phyloP scores from a whole-genome alignment of 192 early-diverging fungal species.

The Dimargaris cristalligena region DNA sequence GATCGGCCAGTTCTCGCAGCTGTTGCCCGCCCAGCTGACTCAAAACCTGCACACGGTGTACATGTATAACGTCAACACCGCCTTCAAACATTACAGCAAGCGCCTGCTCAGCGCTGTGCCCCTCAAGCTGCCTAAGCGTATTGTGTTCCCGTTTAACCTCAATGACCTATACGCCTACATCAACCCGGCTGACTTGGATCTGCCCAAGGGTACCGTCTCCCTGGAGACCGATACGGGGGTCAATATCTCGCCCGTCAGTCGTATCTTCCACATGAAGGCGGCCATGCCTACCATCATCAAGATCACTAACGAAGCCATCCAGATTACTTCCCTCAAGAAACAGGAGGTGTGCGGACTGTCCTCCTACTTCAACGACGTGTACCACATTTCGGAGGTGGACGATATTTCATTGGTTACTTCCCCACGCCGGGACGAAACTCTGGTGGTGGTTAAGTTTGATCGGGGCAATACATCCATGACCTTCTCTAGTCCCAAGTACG shows the following conservation, averaged over 20 bases:
- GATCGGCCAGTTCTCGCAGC: constrained; percentile 51
- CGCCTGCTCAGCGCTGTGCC: constrained; percentile 22
- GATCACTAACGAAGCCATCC: constrained; percentile 64
- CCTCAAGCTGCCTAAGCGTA: constrained; percentile 31
- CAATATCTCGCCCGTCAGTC: constrained; percentile 45
- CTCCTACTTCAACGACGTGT: constrained; percentile 70
- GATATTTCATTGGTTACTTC: constrained; percentile 36
- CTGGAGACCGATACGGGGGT: constrained; percentile 54
- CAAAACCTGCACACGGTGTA: constrained; percentile 51
- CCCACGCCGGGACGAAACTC: constrained; percentile 42
- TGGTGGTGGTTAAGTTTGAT: constrained; percentile 68
- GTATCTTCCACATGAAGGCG: constrained; percentile 44
- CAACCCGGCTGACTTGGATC: constrained; percentile 44
- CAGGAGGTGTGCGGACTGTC: constrained; percentile 61
- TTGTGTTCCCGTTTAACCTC: constrained; percentile 49
- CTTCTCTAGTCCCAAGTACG: constrained; percentile 57
- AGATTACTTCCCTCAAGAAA: constrained; percentile 51
- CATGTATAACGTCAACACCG: constrained; percentile 70
- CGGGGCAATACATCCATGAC: constrained; percentile 39
- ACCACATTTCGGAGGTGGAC: constrained; percentile 65
- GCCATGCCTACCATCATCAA: constrained; percentile 63
- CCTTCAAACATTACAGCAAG: constrained; percentile 54
- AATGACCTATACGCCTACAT: constrained; percentile 62
- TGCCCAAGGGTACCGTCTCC: constrained; percentile 59
- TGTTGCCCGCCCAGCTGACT: constrained; percentile 45